Evolutionary conservation across 2,329 filamentous ascomycete genomes (phyloP).

Genomic region (Fusarium redolens): DNA sequence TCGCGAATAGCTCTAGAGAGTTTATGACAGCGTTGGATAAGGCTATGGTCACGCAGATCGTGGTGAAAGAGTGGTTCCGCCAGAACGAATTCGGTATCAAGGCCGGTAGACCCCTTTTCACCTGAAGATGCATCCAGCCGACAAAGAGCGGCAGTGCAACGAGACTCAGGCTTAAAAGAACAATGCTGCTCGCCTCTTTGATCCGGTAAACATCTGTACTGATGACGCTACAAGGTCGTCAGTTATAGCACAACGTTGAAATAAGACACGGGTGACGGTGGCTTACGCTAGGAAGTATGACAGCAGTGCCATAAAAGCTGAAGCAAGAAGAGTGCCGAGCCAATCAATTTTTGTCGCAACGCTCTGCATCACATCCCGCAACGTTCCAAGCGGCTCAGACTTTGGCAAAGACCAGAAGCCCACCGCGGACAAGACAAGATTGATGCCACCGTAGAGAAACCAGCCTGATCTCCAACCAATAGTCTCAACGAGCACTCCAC

Average conservation of each 20-base stretch:
- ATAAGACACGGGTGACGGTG: not conserved
- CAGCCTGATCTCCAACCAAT: slow-evolving; percentile 62
- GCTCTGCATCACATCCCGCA: slow-evolving; percentile 37
- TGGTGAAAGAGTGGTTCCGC: slow-evolving; percentile 67
- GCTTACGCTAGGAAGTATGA: slow-evolving; percentile 66
- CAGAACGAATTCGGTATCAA: slow-evolving; percentile 73
- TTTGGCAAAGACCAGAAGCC: slow-evolving; percentile 52
- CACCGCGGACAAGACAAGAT: slow-evolving; percentile 50
- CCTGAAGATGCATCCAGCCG: slow-evolving; percentile 64
- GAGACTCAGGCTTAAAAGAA: slow-evolving; percentile 57
- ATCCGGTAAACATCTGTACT: slow-evolving; percentile 56
- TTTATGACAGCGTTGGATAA: slow-evolving; percentile 60
- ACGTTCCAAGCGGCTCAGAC: slow-evolving; percentile 38
- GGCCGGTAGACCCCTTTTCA: slow-evolving; percentile 58
- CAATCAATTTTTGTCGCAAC: slow-evolving; percentile 61
- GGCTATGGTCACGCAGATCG: slow-evolving; percentile 63
- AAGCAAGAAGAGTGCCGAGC: slow-evolving; percentile 62
- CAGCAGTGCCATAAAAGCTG: slow-evolving; percentile 58
- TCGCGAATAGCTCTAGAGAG: slow-evolving; percentile 59
- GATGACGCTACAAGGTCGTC: slow-evolving; percentile 43
- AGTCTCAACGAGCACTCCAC: slow-evolving; percentile 59
- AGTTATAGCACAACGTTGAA: not conserved
- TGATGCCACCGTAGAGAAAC: slow-evolving; percentile 54
- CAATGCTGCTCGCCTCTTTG: slow-evolving; percentile 56
- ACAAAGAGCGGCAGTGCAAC: slow-evolving; percentile 61